phyloP scores from a whole-genome alignment of 805 yeast species.

The Metschnikowia kunwiensis region DNA sequence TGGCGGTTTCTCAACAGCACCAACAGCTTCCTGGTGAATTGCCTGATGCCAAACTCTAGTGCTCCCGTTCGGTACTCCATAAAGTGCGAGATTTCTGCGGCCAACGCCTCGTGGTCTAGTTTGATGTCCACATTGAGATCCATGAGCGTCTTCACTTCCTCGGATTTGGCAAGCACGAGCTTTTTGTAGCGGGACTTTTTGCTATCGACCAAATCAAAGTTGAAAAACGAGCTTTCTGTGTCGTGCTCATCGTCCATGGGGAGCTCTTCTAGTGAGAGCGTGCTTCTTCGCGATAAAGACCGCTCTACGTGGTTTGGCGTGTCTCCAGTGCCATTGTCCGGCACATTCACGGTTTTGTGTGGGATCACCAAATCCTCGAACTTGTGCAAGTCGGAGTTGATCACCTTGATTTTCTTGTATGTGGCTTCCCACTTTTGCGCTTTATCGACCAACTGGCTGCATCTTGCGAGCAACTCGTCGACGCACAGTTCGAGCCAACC shows the following conservation, averaged over 20 bases:
- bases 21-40: constrained; percentile 19
- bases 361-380: constrained; percentile 23
- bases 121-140: constrained; percentile 47
- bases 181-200: constrained; percentile 48
- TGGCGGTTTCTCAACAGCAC: constrained; percentile 14
- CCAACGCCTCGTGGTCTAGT: constrained; percentile 56
- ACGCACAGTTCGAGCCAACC: constrained; percentile 26
- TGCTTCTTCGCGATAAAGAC: constrained; percentile 5
- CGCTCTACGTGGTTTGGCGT: not conserved
- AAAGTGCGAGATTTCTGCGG: constrained; percentile 60
- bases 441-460: constrained; percentile 23
- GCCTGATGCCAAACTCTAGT: constrained; percentile 35
- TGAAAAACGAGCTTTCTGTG: constrained; percentile 26
- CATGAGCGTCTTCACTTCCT: constrained; percentile 41
- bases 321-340: not conserved
- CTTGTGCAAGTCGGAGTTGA: constrained; percentile 29
- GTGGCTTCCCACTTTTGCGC: constrained; percentile 31
- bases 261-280: constrained; percentile 8
- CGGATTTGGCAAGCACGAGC: constrained; percentile 38
- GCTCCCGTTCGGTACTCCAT: constrained; percentile 48
- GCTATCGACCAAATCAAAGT: constrained; percentile 48
- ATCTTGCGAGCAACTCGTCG: constrained; percentile 23
- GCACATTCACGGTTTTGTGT: not conserved
- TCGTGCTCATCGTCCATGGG: constrained; percentile 10
- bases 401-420: constrained; percentile 24